These are phyloP conservation scores for Hymenoscyphus repandus DNA, from an alignment of 2,329 filamentous ascomycete species.

Conservation along the genomic window DNA sequence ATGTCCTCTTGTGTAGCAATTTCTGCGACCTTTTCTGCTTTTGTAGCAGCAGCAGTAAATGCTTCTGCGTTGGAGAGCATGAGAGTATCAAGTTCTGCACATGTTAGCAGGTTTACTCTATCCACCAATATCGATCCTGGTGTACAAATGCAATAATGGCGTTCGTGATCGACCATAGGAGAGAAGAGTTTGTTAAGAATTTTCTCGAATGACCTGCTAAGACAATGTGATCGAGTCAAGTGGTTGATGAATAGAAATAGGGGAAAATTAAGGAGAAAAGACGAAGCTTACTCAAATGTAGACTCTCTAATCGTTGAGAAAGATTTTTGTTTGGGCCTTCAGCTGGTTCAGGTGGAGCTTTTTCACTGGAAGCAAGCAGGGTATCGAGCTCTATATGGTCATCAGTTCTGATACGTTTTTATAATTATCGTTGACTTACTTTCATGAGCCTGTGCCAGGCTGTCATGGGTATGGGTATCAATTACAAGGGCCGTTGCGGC, in stretches of 20 bases:
- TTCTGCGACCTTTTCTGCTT: background rate
- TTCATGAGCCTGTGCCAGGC: constrained; percentile 2
- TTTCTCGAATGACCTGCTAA: too few relatives aligned
- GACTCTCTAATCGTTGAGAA: background rate
- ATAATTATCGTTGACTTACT: background rate
- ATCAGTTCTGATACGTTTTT: background rate
- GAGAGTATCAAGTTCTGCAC: constrained; percentile 4
- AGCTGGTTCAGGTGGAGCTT: background rate
- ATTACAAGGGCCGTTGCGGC: background rate
- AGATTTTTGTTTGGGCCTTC: background rate
- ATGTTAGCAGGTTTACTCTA: background rate
- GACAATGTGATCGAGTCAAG: too few relatives aligned
- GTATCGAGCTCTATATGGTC: background rate
- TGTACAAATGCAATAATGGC: too few relatives aligned
- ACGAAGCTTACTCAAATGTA: background rate
- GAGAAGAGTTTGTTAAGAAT: too few relatives aligned
- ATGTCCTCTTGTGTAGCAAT: constrained; percentile 1
- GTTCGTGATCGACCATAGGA: too few relatives aligned
- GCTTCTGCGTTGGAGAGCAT: background rate
- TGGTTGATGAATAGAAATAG: too few relatives aligned
- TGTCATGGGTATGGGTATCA: constrained; percentile 4
- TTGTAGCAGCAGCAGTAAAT: background rate
- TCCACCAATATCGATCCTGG: background rate
- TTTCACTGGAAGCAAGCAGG: background rate
- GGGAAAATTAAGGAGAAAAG: background rate